A percentile compares a stretch with the other conserved stretches of the same genome.
phyloP scores from a whole-genome alignment of 176 grass and related monocot genomes.

The Eragrostis nindensis region DNA sequence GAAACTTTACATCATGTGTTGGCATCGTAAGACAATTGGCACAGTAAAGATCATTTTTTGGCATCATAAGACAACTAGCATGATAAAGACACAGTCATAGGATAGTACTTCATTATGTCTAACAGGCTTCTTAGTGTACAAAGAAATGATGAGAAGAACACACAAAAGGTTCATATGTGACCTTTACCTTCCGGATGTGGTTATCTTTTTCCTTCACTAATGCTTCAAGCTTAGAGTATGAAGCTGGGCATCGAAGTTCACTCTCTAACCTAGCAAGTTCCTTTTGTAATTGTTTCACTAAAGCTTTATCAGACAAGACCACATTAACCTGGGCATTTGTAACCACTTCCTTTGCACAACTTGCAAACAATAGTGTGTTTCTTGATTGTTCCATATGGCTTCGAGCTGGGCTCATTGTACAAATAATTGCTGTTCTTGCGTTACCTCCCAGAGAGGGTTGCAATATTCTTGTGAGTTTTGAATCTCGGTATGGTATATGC shows the following conservation, averaged over 20 bases:
- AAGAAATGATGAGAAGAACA: background rate
- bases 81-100: background rate
- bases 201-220: slow-evolving; percentile 80
- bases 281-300: slow-evolving; percentile 84
- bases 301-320: slow-evolving; percentile 85
- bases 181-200: slow-evolving; percentile 76
- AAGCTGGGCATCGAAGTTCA: slow-evolving; percentile 66
- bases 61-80: background rate
- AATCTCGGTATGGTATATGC: slow-evolving; percentile 91
- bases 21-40: too few species aligned
- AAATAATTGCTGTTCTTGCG: slow-evolving; percentile 88
- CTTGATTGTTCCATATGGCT: slow-evolving; percentile 84
- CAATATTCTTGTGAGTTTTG: slow-evolving; percentile 91
- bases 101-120: background rate
- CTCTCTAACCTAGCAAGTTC: slow-evolving; percentile 85
- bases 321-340: slow-evolving; percentile 90
- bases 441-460: slow-evolving; percentile 87
- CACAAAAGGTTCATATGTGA: slow-evolving; percentile 3
- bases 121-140: slow-evolving; percentile 3
- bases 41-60: background rate
- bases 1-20: background rate
- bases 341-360: slow-evolving; percentile 89
- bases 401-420: slow-evolving; percentile 81
- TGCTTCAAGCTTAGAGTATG: slow-evolving; percentile 66
- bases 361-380: slow-evolving; percentile 80